Evolutionary conservation across 2,329 filamentous ascomycete species (phyloP), one percentile per base, ranked within the genome.

Genomic region (Zopfia rhizophila): DNA sequence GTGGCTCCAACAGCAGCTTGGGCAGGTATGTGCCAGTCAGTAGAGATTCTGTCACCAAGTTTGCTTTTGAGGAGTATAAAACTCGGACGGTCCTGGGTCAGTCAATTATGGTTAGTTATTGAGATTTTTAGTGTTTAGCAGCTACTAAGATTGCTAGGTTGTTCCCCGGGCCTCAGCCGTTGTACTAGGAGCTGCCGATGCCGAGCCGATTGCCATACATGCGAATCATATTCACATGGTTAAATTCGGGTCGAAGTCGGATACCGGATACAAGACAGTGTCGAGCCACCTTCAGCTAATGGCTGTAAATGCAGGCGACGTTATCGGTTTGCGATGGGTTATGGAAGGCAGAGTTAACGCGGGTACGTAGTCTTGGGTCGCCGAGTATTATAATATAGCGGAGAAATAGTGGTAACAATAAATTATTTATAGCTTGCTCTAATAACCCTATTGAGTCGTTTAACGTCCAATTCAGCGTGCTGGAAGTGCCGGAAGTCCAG

Each of bases 141-240:
- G 29, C 13, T 42, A 45, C 48, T 60, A 30, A 56, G 31, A 5
- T 30, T 14, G 29, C 28, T n/a, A 70, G 64, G 60, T 74, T 11
- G 70, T 74, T 14, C 68, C 67, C 28, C 49, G 47, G 48, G 49
- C 56, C 11, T 73, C 70, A 13, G 72, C 70, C 4, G 62, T 72
- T 10, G 59, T 74, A 17, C 65, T 64, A 41, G 67, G 69, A 25
- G 60, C 65, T 16, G 51, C 52, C 21, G 51, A 71, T 53, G 56
- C 63, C 10, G 69, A 70, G 39, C 48, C 52, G 38, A 63, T 72
- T 36, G 58, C 42, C 10, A 71, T 74, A 35, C 63, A 59, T 32
- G 60, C 55, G 23, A 54, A 74, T 40, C 67, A 74, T 49, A 65
- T 32, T 13, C 56, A 61, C 25, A 71, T 74, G 60, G 66, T 68